Base-by-base conservation (phyloP, 352 stramenopile genomes). In the Phytophthora pseudosyringae region DNA sequence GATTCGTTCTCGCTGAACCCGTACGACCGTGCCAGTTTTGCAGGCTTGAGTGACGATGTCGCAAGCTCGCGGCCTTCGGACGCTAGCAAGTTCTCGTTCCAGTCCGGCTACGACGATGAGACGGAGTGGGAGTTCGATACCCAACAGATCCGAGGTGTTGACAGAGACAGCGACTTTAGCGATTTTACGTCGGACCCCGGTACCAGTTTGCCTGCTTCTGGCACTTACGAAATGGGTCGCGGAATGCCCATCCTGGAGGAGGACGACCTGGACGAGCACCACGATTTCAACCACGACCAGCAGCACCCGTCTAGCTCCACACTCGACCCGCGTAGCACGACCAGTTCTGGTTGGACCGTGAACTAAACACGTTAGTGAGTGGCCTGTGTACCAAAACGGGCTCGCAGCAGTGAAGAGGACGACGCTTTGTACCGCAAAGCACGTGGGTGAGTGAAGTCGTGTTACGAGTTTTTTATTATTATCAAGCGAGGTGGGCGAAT, bases 1-100 rank as follows among this genome's bases (percentile, higher is more conserved):
- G 80, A 91, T 16, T 91, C 82, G 12, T 89, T 93, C 35, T 91
- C 84, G 21, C 59, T 93, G 16, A 85, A 93, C 41, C 84, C 84
- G 35, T 93, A 84, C 64, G 68, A 76, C 7, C 82, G 82, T 38
- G 75, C 71, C 40, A 93, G 84, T 65, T 93, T 93, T 75, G 78
- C 83, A 59, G 76, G 78, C 31, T 76, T 91, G 57, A 69, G 51
- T 44, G 80, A 88, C 6, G 77, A 89, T 52, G 61, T 80, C 44
- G 63, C 67, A 59, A 77, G 71, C 35, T 76, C 81, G 9, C 69
- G 71, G 2, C 81, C 75, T 57, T 90, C 83, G 6, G 83, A 90
- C 31, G 71, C 64, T 25, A 81, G 54, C 70, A 92, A 92, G 61
- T 88, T 88, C 45, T 92, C 83, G 53, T 90, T 92, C 73, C 77